Evolutionary conservation across 108 stramenopile species (phyloP).

Genomic region (Nitzschia palea): DNA sequence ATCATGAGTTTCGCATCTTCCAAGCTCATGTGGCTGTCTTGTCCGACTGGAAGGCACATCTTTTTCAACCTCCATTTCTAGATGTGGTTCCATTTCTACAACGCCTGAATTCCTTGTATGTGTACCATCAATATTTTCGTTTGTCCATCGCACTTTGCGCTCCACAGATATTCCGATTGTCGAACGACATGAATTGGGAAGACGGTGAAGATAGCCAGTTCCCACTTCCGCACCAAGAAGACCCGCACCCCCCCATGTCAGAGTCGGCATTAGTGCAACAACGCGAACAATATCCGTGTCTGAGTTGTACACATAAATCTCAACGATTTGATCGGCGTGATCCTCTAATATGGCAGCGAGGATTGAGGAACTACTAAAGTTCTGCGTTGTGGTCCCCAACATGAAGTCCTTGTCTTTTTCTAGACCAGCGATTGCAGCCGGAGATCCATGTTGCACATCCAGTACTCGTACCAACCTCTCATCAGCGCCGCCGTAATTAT

Average conservation of each 20-base stretch:
- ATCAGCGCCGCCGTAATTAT: conserved; percentile 88
- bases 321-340: conserved; percentile 79
- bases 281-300: conserved; percentile 89
- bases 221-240: conserved; percentile 93
- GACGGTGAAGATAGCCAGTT: conserved; percentile 89
- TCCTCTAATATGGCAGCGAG: conserved; percentile 67
- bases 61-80: conserved; percentile 75
- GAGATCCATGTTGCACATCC: conserved; percentile 63
- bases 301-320: conserved; percentile 93
- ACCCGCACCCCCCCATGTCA: conserved; percentile 87
- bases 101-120: background rate
- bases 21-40: conserved; percentile 27
- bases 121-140: conserved; percentile 7
- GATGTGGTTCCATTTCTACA: conserved; percentile 57
- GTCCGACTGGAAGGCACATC: conserved; percentile 15
- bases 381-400: conserved; percentile 66
- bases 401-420: conserved; percentile 64
- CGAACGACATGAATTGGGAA: conserved; percentile 65
- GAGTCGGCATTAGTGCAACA: conserved; percentile 85
- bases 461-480: conserved; percentile 81
- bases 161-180: conserved; percentile 70
- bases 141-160: conserved; percentile 54
- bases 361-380: conserved; percentile 54
- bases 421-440: conserved; percentile 74
- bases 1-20: background rate